Conservation (phyloP, 208 protist species). For the Vickermania spadyakhi region DNA sequence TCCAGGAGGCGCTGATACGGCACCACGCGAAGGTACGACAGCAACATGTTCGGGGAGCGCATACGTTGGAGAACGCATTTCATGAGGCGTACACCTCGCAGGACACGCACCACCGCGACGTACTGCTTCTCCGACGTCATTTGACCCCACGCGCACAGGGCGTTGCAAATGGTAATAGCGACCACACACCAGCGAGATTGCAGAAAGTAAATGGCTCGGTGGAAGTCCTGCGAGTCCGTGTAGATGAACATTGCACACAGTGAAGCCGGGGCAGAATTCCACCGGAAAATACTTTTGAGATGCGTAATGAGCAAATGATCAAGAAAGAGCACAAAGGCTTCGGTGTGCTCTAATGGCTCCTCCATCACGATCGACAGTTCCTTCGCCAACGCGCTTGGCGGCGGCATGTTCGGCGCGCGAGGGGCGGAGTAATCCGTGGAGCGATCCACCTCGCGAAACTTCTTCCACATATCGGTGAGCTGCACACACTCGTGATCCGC, state of each 20-base stretch:
- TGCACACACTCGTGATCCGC: not conserved
- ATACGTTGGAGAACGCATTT: not conserved
- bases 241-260: conserved; percentile 5
- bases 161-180: conserved; percentile 4
- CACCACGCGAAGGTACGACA: conserved; percentile 1
- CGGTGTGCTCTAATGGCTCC: not conserved
- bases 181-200: conserved; percentile 2
- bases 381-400: not conserved
- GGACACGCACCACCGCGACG: not conserved
- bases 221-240: not conserved
- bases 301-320: conserved; percentile 1
- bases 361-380: not conserved
- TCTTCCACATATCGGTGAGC: not conserved
- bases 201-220: conserved; percentile 3
- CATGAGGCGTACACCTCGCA: conserved; percentile 1
- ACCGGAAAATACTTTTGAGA: conserved; percentile 1
- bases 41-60: not conserved
- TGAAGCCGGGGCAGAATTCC: not conserved
- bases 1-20: not conserved
- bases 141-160: not conserved
- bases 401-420: not conserved
- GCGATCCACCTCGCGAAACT: not conserved
- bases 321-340: conserved; percentile 1
- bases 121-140: conserved; percentile 1
- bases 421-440: not conserved